phyloP scores from a whole-genome alignment of 2,329 filamentous ascomycete genomes.

The Raffaelea arxii region DNA sequence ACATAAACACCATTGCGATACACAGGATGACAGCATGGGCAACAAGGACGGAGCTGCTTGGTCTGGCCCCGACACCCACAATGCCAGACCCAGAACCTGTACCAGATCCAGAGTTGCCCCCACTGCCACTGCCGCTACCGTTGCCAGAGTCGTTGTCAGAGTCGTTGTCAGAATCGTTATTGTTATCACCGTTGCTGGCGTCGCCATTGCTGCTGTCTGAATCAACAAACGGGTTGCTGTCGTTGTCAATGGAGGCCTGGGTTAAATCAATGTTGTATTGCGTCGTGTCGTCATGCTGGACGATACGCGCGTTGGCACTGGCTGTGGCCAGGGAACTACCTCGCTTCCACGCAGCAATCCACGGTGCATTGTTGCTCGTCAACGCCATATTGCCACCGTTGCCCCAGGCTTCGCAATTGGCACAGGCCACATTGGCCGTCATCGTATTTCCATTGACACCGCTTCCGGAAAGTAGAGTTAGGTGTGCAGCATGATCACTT shows the following conservation, averaged over 20 bases:
- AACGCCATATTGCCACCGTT: slow-evolving; percentile 32
- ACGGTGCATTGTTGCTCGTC: slow-evolving; percentile 28
- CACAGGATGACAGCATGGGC: slow-evolving; percentile 53
- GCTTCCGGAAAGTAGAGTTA: slow-evolving; percentile 49
- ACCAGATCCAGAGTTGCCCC: background rate
- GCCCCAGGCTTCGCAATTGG: slow-evolving; percentile 40
- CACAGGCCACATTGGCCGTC: slow-evolving; percentile 49
- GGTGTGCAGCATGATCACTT: slow-evolving; percentile 24
- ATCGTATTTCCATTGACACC: slow-evolving; percentile 42
- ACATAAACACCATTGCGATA: slow-evolving; percentile 46
- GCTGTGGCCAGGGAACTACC: slow-evolving; percentile 35
- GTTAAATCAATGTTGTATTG: slow-evolving; percentile 39
- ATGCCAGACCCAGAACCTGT: background rate
- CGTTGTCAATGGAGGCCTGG: slow-evolving; percentile 32
- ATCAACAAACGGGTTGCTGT: slow-evolving; percentile 42
- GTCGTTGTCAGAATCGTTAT: slow-evolving; percentile 7
- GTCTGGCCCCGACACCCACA: background rate
- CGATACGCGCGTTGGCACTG: slow-evolving; percentile 28
- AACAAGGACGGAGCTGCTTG: slow-evolving; percentile 16
- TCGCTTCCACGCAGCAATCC: slow-evolving; percentile 46
- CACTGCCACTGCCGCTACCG: background rate
- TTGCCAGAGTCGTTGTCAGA: slow-evolving; percentile 4
- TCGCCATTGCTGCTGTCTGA: slow-evolving; percentile 6
- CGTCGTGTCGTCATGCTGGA: slow-evolving; percentile 34
- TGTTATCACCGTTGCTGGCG: too few relatives aligned